phyloP scores from a whole-genome alignment of 2,329 filamentous ascomycete species.

The Aureobasidium lini region DNA sequence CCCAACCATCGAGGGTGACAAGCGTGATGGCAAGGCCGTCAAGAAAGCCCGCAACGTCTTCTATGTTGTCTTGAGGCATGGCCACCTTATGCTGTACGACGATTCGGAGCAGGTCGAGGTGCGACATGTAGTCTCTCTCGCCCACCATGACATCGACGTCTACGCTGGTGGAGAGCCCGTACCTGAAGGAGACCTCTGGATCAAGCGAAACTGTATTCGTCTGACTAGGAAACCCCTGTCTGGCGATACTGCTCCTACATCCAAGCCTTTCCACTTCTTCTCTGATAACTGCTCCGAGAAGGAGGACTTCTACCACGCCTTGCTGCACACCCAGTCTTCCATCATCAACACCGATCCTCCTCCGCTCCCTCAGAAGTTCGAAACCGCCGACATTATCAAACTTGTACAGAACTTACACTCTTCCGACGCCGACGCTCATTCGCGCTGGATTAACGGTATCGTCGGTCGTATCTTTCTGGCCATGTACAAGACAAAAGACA shows the following conservation, averaged over 20 bases:
- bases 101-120: constrained; percentile 93
- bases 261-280: constrained; percentile 88
- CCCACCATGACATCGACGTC: constrained; percentile 77
- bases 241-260: constrained; percentile 48
- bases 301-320: constrained; percentile 94
- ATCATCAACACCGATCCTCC: constrained; percentile 51
- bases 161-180: constrained; percentile 63
- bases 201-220: constrained; percentile 86
- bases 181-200: constrained; percentile 87
- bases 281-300: constrained; percentile 94
- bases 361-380: constrained; percentile 67
- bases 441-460: constrained; percentile 87
- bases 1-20: constrained; percentile 47
- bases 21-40: constrained; percentile 38
- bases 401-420: constrained; percentile 87
- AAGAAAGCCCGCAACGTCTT: constrained; percentile 78
- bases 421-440: constrained; percentile 83
- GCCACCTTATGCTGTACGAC: constrained; percentile 95
- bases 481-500: constrained; percentile 73
- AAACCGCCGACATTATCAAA: constrained; percentile 78
- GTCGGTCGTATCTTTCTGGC: constrained; percentile 82
- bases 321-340: constrained; percentile 76
- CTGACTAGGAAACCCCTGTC: constrained; percentile 58
- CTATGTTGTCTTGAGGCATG: constrained; percentile 84
- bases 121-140: constrained; percentile 86